Evolutionary conservation across 495 filamentous ascomycete species (phyloP).

Genomic region (Penicillium chermesinum): DNA sequence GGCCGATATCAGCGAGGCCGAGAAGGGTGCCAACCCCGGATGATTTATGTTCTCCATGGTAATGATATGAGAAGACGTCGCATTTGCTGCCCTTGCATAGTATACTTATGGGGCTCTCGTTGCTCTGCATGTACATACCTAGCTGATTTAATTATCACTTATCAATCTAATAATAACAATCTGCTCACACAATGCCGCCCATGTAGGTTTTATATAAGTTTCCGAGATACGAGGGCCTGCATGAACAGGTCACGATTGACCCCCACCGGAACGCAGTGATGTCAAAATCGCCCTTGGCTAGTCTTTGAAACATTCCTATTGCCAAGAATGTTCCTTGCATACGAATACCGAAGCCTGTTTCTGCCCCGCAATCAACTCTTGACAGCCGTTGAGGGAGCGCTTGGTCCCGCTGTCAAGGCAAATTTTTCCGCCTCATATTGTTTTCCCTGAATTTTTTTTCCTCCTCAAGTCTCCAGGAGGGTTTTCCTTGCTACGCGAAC

Average conservation of each 20-base stretch:
- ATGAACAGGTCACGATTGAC: too few species aligned
- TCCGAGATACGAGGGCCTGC: too few species aligned
- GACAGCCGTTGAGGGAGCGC: conserved; percentile 14
- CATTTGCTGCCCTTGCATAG: neutral
- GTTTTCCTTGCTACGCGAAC: neutral
- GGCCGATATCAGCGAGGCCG: conserved; percentile 21
- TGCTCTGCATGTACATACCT: conserved; percentile 24
- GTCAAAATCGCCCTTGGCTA: too few species aligned
- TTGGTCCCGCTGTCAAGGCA: conserved; percentile 7
- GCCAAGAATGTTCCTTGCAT: too few species aligned
- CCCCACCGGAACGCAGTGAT: too few species aligned
- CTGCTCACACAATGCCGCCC: too few species aligned
- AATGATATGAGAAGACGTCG: conserved; percentile 1
- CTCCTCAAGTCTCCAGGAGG: neutral
- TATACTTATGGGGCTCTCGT: neutral
- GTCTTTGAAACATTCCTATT: too few species aligned
- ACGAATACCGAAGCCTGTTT: too few species aligned
- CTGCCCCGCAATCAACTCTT: conserved; percentile 10
- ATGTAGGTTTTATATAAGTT: too few species aligned
- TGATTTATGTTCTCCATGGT: conserved; percentile 6
- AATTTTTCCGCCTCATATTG: conserved; percentile 3
- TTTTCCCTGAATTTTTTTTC: neutral
- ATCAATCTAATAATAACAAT: too few species aligned
- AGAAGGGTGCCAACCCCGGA: conserved; percentile 21
- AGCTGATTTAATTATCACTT: conserved; percentile 4